Percentiles rank a stretch among this genome's conserved stretches.
Conservation (phyloP, 768 basidiomycete species). For the Leccinellum rugosiceps region DNA sequence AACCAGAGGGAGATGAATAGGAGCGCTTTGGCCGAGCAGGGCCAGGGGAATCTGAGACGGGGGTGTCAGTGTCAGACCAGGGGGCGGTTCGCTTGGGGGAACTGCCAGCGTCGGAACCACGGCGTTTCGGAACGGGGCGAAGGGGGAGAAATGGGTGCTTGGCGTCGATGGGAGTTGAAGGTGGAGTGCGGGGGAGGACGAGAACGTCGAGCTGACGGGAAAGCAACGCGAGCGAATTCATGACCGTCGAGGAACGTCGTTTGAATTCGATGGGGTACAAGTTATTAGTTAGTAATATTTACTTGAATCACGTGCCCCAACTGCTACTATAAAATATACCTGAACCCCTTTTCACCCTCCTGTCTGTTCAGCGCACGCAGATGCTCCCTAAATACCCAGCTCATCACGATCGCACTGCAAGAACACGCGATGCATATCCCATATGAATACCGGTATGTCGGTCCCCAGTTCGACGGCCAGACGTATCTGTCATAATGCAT, state of each 20-base stretch:
- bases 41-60: conserved; percentile 25
- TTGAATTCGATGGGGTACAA: neutral
- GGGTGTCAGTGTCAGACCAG: conserved; percentile 53
- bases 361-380: conserved; percentile 41
- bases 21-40: conserved; percentile 50
- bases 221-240: conserved; percentile 82
- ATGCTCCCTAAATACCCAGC: conserved; percentile 43
- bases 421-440: conserved; percentile 66
- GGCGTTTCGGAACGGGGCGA: conserved; percentile 22
- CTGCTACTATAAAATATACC: conserved; percentile 45
- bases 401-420: conserved; percentile 48
- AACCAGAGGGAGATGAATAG: conserved; percentile 58
- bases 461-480: conserved; percentile 70
- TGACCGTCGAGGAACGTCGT: conserved; percentile 25
- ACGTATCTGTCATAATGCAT: conserved; percentile 43
- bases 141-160: conserved; percentile 30
- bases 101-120: conserved; percentile 24
- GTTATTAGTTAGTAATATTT: neutral
- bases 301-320: conserved; percentile 8
- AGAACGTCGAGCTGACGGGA: conserved; percentile 81
- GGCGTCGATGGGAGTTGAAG: conserved; percentile 50
- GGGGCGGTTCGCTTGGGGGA: conserved; percentile 49
- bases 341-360: conserved; percentile 35
- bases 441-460: conserved; percentile 68
- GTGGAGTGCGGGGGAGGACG: conserved; percentile 56